Conservation (phyloP, 805 yeast species). For the Lipomyces mesembrius region DNA sequence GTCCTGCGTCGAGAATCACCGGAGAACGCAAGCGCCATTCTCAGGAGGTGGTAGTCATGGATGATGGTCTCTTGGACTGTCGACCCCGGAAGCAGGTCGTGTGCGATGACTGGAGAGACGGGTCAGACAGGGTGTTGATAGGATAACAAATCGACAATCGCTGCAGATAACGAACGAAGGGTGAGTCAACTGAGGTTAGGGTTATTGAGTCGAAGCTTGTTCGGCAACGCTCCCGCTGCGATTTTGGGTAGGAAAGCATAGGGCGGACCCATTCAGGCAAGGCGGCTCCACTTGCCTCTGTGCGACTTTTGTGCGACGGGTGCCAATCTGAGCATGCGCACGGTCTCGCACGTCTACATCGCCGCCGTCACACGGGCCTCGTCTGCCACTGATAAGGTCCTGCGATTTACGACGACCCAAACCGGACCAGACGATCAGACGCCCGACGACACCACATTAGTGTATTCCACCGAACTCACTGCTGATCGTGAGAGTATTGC, state of each 20-base stretch:
- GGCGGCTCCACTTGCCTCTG: constrained; percentile 3
- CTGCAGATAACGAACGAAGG: neutral
- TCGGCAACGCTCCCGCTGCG: neutral
- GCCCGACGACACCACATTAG: neutral
- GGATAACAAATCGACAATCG: neutral
- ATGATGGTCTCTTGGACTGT: neutral
- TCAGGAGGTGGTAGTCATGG: too few relatives aligned
- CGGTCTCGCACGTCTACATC: neutral
- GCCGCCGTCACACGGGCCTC: neutral
- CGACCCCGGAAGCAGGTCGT: neutral
- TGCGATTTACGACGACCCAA: neutral
- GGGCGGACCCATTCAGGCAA: neutral
- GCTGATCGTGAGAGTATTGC: neutral
- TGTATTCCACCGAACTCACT: neutral
- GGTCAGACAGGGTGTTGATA: neutral
- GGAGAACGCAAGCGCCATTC: too few relatives aligned
- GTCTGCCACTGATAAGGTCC: neutral
- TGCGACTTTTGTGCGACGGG: neutral
- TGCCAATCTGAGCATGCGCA: neutral
- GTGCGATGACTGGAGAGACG: neutral
- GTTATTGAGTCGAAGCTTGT: neutral
- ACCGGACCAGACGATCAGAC: neutral
- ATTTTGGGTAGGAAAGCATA: too few relatives aligned
- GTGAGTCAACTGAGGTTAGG: constrained; percentile 2
- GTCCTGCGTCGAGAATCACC: too few relatives aligned